These are phyloP conservation scores for Monotropa hypopitys DNA, from an alignment of 179 eudicot genomes.

Conservation along the genomic window DNA sequence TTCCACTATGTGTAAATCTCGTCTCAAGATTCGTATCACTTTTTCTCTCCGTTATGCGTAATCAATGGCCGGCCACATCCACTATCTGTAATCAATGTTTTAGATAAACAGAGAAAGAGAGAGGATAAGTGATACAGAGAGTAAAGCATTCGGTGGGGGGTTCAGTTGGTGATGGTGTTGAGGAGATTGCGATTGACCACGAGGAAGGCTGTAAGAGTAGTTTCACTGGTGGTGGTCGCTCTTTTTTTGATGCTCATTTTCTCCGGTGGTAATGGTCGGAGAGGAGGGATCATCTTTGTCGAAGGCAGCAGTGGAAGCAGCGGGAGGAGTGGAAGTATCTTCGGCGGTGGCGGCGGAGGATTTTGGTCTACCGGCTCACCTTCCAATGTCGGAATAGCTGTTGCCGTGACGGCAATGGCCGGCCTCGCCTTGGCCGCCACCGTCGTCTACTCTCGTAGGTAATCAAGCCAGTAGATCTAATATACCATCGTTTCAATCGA, in stretches of 20 bases:
- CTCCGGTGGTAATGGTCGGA: slow-evolving; percentile 15
- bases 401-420: slow-evolving; percentile 49
- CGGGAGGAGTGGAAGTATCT: background rate
- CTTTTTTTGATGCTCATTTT: slow-evolving; percentile 8
- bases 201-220: background rate
- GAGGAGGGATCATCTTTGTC: slow-evolving; percentile 8
- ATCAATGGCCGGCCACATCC: no score
- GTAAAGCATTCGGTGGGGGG: background rate
- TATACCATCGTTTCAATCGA: background rate
- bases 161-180: slow-evolving; percentile 20
- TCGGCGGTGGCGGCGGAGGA: slow-evolving; percentile 15
- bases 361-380: slow-evolving; percentile 10
- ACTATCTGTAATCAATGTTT: no score
- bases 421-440: slow-evolving; percentile 46
- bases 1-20: background rate
- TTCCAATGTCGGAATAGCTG: slow-evolving; percentile 27
- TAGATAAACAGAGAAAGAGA: background rate
- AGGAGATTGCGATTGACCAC: slow-evolving; percentile 8
- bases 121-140: background rate
- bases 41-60: no score
- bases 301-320: slow-evolving; percentile 9
- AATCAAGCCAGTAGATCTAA: background rate
- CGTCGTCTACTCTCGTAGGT: slow-evolving; percentile 32
- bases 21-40: background rate
- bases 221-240: background rate